Evolutionary conservation across 2,329 filamentous ascomycete genomes (phyloP).

Genomic region (Macrophomina pseudophaseolina): DNA sequence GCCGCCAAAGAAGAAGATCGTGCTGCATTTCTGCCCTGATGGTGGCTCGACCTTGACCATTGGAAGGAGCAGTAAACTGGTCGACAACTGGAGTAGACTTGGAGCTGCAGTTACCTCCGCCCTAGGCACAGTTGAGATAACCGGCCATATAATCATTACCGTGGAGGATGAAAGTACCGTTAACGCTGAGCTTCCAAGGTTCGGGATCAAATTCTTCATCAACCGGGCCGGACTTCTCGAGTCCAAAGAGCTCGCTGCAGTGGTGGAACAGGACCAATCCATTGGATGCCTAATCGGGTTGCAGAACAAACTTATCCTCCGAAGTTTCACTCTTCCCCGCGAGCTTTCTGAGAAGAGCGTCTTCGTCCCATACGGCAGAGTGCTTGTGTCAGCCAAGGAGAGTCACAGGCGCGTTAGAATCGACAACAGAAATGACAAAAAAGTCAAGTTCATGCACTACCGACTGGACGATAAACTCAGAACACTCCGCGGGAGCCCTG

Average conservation of each 20-base stretch:
- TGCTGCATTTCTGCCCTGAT: background rate
- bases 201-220: constrained; percentile 56
- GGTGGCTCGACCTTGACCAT: background rate
- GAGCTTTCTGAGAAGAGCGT: constrained; percentile 3
- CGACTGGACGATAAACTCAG: background rate
- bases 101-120: background rate
- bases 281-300: constrained; percentile 47
- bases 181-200: constrained; percentile 51
- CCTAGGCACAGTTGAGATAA: background rate
- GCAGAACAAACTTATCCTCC: constrained; percentile 55
- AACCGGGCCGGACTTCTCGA: constrained; percentile 28
- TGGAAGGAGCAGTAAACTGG: background rate
- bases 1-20: background rate
- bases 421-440: background rate
- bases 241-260: constrained; percentile 58
- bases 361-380: constrained; percentile 17
- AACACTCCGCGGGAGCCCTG: background rate
- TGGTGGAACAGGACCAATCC: constrained; percentile 38
- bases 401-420: constrained; percentile 3
- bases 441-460: constrained; percentile 6
- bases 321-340: background rate
- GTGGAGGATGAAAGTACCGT: background rate
- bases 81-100: background rate
- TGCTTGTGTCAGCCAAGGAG: background rate
- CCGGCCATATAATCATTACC: background rate